Base-by-base conservation (phyloP, 163 green algal genomes). In the Prototheca stagnorum region DNA sequence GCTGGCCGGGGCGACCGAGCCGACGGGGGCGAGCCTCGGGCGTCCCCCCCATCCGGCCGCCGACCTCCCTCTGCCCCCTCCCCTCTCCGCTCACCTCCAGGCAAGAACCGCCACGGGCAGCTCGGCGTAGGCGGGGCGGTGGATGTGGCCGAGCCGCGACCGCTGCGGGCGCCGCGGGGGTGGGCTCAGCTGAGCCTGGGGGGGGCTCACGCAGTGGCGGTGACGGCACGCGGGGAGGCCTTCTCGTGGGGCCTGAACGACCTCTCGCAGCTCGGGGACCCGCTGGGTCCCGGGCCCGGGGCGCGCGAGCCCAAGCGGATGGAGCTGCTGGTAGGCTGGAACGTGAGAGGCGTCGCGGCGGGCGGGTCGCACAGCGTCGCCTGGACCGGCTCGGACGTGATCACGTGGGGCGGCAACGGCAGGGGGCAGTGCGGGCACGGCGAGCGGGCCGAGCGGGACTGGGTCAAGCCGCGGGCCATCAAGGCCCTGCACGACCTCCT, bases 231-330 rank as follows among this genome's bases (percentile, higher is more conserved):
- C 48, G 81, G 77, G 3, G 56, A 85, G 55, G 59, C 82, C 2
- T 86, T 76, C 61, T 84, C 75, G 17, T 93, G 82, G 82, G 82
- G 82, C 29, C 24, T 54, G 5, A 90, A 85, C 42, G 54, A 73
- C 26, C 59, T 60, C 4, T 75, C 73, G 3, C 82, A 93, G 54
- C 47, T 87, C 26, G 79, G 80, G 11, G 52, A 54, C 21, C 48
- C 50, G 16, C 43, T 49, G 9, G 65, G 61, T 0, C 55, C 50
- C 1, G 40, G 61, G 17, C 52, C 62, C 29, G 39, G 49, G 23
- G 56, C 56, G 19, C 56, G 71, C 17, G 53, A 65, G 5, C 75
- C 75, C 16, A 59, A 51, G 35, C 57, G 60, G 7, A 74, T 84
- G 54, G 53, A 77, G 40, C 61, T 75, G 21, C 57, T 84, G 33